Percentiles rank a stretch among this genome's conserved stretches.
Evolutionary conservation across 192 early-diverging fungal species (phyloP).

Genomic region (Glomus cerebriforme): DNA sequence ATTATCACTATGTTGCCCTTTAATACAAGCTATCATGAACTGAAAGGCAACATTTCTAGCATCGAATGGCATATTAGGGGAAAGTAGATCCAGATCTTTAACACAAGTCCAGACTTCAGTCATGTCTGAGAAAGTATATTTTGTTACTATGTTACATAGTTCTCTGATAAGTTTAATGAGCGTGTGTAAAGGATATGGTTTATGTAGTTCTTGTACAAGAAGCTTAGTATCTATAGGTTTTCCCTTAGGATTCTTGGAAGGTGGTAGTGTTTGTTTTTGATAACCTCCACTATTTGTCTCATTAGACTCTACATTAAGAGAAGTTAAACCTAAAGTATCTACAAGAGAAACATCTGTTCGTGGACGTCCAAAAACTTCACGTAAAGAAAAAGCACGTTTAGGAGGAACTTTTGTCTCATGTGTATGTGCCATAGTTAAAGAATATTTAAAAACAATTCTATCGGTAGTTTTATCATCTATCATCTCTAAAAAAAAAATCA

Average conservation of each 20-base stretch:
- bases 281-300: not conserved
- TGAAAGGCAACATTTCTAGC: conserved; percentile 53
- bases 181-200: conserved; percentile 38
- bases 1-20: conserved; percentile 53
- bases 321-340: not conserved
- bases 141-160: conserved; percentile 47
- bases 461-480: no score
- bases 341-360: not conserved
- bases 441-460: no score
- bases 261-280: not conserved
- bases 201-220: conserved; percentile 47
- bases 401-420: not conserved
- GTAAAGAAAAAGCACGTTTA: not conserved
- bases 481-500: no score
- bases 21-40: conserved; percentile 62
- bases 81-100: conserved; percentile 52
- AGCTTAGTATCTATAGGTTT: conserved; percentile 53
- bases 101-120: conserved; percentile 58
- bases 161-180: conserved; percentile 53
- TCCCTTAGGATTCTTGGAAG: not conserved
- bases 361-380: not conserved
- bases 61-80: conserved; percentile 47
- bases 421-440: not conserved
- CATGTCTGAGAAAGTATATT: conserved; percentile 54
- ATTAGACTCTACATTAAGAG: not conserved